phyloP scores from a whole-genome alignment of 192 early-diverging fungal genomes.

The Rhizophagus prolifer region DNA sequence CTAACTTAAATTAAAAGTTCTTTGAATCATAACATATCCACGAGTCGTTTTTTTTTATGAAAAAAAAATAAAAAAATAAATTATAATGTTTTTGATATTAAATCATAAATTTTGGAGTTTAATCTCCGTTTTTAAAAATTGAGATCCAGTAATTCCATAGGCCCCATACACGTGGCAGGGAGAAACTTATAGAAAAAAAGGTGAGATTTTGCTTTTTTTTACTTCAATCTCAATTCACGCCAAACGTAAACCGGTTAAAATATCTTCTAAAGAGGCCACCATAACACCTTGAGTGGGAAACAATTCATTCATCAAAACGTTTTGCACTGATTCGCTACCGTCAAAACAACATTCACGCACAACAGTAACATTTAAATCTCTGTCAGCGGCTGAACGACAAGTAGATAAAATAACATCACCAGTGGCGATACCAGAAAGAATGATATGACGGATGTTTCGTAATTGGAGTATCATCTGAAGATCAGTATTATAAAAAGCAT shows the following conservation, averaged over 20 bases:
- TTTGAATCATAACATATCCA: not conserved
- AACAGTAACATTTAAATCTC: constrained; percentile 19
- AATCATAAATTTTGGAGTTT: not conserved
- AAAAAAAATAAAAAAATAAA: not conserved
- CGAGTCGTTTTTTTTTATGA: not conserved
- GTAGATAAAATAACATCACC: constrained; percentile 26
- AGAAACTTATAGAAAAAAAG: not conserved
- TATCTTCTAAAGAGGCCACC: constrained; percentile 6
- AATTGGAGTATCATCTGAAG: constrained; percentile 30
- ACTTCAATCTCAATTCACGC: not conserved
- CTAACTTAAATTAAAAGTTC: not conserved
- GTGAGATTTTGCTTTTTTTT: not conserved
- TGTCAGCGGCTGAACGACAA: not conserved
- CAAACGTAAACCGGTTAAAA: not conserved
- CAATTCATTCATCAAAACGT: constrained; percentile 27
- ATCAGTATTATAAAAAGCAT: constrained; percentile 31
- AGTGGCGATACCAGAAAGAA: constrained; percentile 18
- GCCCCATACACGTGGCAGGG: not conserved
- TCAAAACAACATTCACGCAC: constrained; percentile 30
- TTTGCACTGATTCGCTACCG: constrained; percentile 19
- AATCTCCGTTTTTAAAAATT: not conserved
- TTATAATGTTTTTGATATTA: not conserved
- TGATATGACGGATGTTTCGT: constrained; percentile 16
- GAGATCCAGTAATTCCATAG: not conserved
- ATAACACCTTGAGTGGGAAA: constrained; percentile 21